Evolutionary conservation across 768 basidiomycete genomes (phyloP).

Genomic region (Termitomyces sp.): DNA sequence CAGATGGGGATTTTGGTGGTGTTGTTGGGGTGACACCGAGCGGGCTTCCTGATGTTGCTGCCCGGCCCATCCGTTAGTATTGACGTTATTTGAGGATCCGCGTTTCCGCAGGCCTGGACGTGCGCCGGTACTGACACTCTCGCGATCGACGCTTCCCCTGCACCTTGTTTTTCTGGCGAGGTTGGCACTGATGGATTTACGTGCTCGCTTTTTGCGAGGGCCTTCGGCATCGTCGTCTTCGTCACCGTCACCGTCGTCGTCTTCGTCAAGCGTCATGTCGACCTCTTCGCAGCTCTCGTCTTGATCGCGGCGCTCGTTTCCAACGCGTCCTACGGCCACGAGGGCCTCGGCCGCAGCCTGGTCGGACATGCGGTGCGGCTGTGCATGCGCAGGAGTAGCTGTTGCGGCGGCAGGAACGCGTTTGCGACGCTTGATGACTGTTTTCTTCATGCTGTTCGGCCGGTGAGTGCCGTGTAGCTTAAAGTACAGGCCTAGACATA

Average conservation of each 20-base stretch:
- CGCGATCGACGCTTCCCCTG: conserved; percentile 9
- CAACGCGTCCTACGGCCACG: conserved; percentile 69
- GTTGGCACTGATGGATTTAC: conserved; percentile 24
- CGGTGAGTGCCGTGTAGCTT: conserved; percentile 97
- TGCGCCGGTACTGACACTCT: conserved; percentile 16
- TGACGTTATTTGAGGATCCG: conserved; percentile 1
- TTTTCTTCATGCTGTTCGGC: conserved; percentile 98
- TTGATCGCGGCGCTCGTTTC: conserved; percentile 27
- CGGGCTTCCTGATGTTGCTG: conserved; percentile 4
- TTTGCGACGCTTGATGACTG: conserved; percentile 96
- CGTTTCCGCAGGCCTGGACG: conserved; percentile 14
- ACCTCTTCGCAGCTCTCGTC: conserved; percentile 34
- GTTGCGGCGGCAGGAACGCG: conserved; percentile 89
- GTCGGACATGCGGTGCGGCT: conserved; percentile 52
- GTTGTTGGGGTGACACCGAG: conserved; percentile 9
- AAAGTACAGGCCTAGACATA: conserved; percentile 81
- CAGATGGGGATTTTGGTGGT: conserved; percentile 8
- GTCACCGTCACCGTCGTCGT: conserved; percentile 35
- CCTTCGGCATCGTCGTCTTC: conserved; percentile 38
- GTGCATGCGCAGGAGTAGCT: conserved; percentile 8
- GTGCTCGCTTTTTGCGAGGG: conserved; percentile 52
- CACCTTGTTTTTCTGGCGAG: conserved; percentile 22
- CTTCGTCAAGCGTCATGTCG: conserved; percentile 35
- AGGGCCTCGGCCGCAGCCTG: conserved; percentile 88
- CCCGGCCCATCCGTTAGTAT: conserved; percentile 3